phyloP scores from a whole-genome alignment of 1,139 yeast species.

The Torulaspora pretoriensis region DNA sequence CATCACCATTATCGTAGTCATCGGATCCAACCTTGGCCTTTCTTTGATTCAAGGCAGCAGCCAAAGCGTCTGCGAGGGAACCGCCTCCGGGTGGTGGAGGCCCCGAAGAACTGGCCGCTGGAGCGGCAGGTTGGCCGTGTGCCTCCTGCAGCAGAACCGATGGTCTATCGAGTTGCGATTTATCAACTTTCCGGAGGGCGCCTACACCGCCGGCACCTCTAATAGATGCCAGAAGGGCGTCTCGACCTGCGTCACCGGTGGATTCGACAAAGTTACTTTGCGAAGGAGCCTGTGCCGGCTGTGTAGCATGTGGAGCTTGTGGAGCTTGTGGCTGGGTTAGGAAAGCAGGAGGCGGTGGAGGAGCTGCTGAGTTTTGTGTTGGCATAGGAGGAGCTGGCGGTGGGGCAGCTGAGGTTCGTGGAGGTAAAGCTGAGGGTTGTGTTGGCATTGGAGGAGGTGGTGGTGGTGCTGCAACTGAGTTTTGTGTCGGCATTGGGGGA shows the following conservation, averaged over 20 bases:
- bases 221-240: slow-evolving; percentile 83
- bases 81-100: slow-evolving; percentile 39
- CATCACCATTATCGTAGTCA: slow-evolving; percentile 75
- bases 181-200: slow-evolving; percentile 69
- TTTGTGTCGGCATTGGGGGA: slow-evolving; percentile 13
- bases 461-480: slow-evolving; percentile 14
- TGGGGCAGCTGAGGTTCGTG: slow-evolving; percentile 35
- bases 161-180: slow-evolving; percentile 76
- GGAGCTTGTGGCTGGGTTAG: slow-evolving; percentile 36
- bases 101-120: slow-evolving; percentile 32
- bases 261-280: slow-evolving; percentile 38
- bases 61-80: slow-evolving; percentile 76
- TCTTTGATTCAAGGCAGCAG: slow-evolving; percentile 77
- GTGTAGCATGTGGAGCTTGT: slow-evolving; percentile 39
- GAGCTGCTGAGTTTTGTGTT: slow-evolving; percentile 34
- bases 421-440: slow-evolving; percentile 26
- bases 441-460: slow-evolving; percentile 18
- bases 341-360: slow-evolving; percentile 36
- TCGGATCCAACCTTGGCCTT: slow-evolving; percentile 78
- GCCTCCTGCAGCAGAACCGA: slow-evolving; percentile 69
- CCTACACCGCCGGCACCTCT: slow-evolving; percentile 75
- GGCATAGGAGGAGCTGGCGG: slow-evolving; percentile 36
- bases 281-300: slow-evolving; percentile 39
- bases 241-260: slow-evolving; percentile 58
- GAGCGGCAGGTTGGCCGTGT: slow-evolving; percentile 46